These are phyloP conservation scores for Naganishia vaughanmartiniae DNA, from an alignment of 768 basidiomycete genomes.

Conservation along the genomic window DNA sequence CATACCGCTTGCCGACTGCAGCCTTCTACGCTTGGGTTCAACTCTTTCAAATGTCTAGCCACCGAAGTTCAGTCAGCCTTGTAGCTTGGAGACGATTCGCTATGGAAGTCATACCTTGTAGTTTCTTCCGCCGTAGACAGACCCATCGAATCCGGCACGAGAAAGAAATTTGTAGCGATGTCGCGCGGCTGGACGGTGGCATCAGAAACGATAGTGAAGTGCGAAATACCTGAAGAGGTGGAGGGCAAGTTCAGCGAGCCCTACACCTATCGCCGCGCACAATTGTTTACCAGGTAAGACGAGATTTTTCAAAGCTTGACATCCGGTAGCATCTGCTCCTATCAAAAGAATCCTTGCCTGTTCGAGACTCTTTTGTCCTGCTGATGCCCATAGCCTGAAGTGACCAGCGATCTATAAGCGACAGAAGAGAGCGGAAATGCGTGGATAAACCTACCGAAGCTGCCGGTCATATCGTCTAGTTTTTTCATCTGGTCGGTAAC, in stretches of 20 bases:
- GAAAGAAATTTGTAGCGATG: constrained; percentile 94
- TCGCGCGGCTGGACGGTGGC: constrained; percentile 65
- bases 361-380: constrained; percentile 86
- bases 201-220: constrained; percentile 85
- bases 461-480: constrained; percentile 92
- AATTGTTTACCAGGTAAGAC: constrained; percentile 71
- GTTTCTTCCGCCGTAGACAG: constrained; percentile 75
- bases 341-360: constrained; percentile 75
- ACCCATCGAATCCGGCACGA: constrained; percentile 74
- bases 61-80: neutral
- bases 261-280: neutral
- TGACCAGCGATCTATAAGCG: neutral
- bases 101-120: constrained; percentile 55
- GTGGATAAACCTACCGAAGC: constrained; percentile 62
- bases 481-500: constrained; percentile 75
- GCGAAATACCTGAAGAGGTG: constrained; percentile 65
- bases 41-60: constrained; percentile 63
- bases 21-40: constrained; percentile 83
- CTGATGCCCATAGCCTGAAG: constrained; percentile 81
- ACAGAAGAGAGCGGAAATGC: neutral
- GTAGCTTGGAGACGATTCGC: neutral
- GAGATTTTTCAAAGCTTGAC: constrained; percentile 90
- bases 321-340: constrained; percentile 75
- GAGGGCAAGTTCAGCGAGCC: neutral
- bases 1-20: constrained; percentile 58